A percentile compares a stretch with the other conserved stretches of the same genome.
Evolutionary conservation across 2,329 filamentous ascomycete species (phyloP).

Genomic region (Verticillium alfalfae): DNA sequence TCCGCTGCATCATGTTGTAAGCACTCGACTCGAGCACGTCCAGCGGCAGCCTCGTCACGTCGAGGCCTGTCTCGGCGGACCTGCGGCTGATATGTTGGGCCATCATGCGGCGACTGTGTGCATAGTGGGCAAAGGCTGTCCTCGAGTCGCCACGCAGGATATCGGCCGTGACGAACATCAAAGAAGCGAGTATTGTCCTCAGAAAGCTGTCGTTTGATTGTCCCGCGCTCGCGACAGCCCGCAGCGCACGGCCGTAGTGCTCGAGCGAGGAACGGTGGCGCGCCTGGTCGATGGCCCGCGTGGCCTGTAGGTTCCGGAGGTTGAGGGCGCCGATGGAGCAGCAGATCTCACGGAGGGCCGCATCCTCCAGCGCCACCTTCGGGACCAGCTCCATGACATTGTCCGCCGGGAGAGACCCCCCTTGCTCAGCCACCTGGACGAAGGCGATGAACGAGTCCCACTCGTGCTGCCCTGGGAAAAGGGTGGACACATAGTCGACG

Average conservation of each 20-base stretch:
- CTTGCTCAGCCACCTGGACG: conserved; percentile 1
- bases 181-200: conserved; percentile 2
- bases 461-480: conserved; percentile 5
- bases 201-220: not conserved
- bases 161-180: conserved; percentile 5
- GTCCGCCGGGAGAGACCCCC: conserved; percentile 1
- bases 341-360: conserved; percentile 5
- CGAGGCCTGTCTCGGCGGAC: not conserved
- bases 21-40: conserved; percentile 2
- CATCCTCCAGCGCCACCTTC: not conserved
- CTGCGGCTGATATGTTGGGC: conserved; percentile 1
- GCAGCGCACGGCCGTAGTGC: conserved; percentile 3
- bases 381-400: not conserved
- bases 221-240: not conserved
- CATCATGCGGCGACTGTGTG: conserved; percentile 6
- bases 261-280: conserved; percentile 3
- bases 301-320: not conserved
- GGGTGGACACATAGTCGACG: conserved; percentile 1
- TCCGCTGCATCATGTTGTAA: conserved; percentile 3
- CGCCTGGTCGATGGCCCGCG: not conserved
- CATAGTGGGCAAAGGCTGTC: conserved; percentile 1
- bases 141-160: conserved; percentile 2
- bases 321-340: conserved; percentile 3
- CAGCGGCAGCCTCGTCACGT: not conserved
- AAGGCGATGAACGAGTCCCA: conserved; percentile 7